Evolutionary conservation across 495 filamentous ascomycete genomes (phyloP), one percentile per base, ranked within the genome.

Genomic region (Xylaria grammica): DNA sequence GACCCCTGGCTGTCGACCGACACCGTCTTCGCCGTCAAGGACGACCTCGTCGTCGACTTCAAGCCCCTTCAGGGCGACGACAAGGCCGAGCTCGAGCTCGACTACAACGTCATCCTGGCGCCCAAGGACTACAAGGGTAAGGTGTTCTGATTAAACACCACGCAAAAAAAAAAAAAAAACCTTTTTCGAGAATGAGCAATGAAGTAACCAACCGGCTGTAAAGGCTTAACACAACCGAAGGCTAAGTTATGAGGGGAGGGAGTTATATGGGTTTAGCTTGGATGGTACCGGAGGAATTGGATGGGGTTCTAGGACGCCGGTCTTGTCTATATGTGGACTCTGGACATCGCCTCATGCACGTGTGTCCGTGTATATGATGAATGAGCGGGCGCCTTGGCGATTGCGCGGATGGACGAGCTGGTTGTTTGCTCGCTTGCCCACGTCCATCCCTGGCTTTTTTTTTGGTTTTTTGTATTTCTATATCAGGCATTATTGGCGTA

Each of bases 11-110:
- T 92, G 40, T 78, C 79, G 54, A 84, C 90, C 62, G 91, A 94
- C 78, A 85, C 87, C 22, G 90, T 91, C 30, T 94, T 94, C 67
- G 91, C 90, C 24, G 90, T 93, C 57, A 94, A 94, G 81, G 87
- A 91, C 69, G 88, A 87, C 30, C 73, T 93, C 51, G 74, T 92
- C 20, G 88, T 92, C 60, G 87, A 91, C 67, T 94, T 94, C 75
- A 77, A 86, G 65, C 84, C 85, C 26, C 80, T 84, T 36, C 65
- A 87, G 74, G 84, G 81, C 46, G 88, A 93, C 62, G 74, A 67
- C 67, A 82, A 88, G 72, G 91, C 91, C 51, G 75, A 79, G 9
- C 82, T 91, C 67, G 91, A 94, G 76, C 77, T 94, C n/a, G 76
- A 83, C 67, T 88, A 88, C 75, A 83, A 88, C 65, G 85, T 89